These are phyloP conservation scores for Boletus bicolor DNA, from an alignment of 768 basidiomycete genomes.

Conservation along the genomic window DNA sequence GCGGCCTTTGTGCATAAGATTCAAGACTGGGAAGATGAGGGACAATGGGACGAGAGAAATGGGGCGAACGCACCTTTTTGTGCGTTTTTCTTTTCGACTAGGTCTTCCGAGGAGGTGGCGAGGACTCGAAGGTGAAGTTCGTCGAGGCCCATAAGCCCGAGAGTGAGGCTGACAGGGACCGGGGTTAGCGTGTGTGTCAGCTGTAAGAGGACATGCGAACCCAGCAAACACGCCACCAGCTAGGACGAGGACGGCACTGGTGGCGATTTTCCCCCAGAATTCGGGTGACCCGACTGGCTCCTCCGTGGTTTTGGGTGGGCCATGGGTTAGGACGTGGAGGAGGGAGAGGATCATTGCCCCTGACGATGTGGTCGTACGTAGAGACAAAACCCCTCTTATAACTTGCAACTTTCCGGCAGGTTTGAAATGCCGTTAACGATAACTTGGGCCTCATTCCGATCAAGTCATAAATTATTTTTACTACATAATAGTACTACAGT, in stretches of 20 bases:
- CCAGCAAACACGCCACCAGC: conserved; percentile 92
- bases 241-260: conserved; percentile 71
- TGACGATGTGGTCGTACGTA: background rate
- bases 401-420: no score
- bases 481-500: no score
- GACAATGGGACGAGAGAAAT: background rate
- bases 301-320: conserved; percentile 5
- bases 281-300: conserved; percentile 50
- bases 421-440: background rate
- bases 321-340: conserved; percentile 1
- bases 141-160: conserved; percentile 92
- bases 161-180: conserved; percentile 57
- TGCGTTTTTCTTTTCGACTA: conserved; percentile 64
- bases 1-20: conserved; percentile 59
- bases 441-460: no score
- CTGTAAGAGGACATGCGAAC: conserved; percentile 32
- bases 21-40: conserved; percentile 41
- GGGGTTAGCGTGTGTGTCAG: background rate
- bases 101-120: conserved; percentile 74
- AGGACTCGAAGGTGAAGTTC: conserved; percentile 88
- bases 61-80: conserved; percentile 49
- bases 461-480: no score
- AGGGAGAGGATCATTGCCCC: conserved; percentile 15
- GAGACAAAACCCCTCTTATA: background rate
- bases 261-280: conserved; percentile 71